phyloP scores from a whole-genome alignment of 371 early-diverging fungal species.

The Fennellomyces sp. region DNA sequence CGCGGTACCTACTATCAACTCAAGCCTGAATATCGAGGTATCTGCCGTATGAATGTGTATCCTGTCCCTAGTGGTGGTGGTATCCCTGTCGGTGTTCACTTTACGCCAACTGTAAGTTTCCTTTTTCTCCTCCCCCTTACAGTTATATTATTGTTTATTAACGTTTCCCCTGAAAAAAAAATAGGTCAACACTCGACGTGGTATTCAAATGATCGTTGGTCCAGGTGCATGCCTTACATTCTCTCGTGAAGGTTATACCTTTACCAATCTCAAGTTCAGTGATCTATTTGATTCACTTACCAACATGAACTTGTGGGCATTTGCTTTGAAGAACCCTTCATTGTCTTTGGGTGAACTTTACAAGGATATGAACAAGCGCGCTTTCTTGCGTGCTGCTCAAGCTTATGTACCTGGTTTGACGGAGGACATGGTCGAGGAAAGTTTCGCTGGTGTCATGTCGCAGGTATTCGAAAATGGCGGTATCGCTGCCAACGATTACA shows the following conservation, averaged over 20 bases:
- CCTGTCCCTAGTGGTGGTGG: constrained; percentile 57
- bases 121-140: background rate
- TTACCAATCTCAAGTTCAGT: constrained; percentile 30
- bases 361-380: constrained; percentile 51
- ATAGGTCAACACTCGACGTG: constrained; percentile 44
- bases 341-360: constrained; percentile 50
- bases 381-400: constrained; percentile 51
- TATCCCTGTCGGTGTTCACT: constrained; percentile 54
- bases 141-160: background rate
- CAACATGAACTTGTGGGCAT: constrained; percentile 43
- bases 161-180: too few relatives aligned
- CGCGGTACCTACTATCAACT: constrained; percentile 54
- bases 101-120: constrained; percentile 42
- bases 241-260: constrained; percentile 40
- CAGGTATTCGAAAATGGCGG: constrained; percentile 52
- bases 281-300: constrained; percentile 43
- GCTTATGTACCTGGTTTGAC: constrained; percentile 49
- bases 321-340: constrained; percentile 49
- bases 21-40: constrained; percentile 51
- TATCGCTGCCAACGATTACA: constrained; percentile 52
- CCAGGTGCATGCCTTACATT: constrained; percentile 56
- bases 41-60: constrained; percentile 54
- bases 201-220: constrained; percentile 53
- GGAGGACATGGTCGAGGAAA: constrained; percentile 54
- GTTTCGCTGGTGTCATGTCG: constrained; percentile 55